Percentiles rank a stretch among this genome's conserved stretches.
Evolutionary conservation across 2,329 filamentous ascomycete species (phyloP).

Genomic region (Blastomyces parvus): DNA sequence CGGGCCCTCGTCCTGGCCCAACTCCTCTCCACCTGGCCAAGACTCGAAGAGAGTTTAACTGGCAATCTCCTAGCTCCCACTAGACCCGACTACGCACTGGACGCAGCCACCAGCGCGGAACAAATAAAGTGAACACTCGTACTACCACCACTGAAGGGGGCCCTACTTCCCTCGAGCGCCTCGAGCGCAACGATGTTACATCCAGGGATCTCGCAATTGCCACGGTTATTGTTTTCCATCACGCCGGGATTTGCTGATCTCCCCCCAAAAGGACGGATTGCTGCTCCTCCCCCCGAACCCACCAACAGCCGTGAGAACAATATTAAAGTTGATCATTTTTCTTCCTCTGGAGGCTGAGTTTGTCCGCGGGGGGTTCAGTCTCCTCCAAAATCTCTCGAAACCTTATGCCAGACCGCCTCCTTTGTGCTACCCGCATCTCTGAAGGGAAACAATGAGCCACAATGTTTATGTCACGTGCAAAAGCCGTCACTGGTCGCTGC

Average conservation of each 20-base stretch:
- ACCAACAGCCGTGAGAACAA: background rate
- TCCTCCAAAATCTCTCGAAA: background rate
- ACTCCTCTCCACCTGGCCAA: no score
- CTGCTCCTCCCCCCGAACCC: background rate
- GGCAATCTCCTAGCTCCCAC: background rate
- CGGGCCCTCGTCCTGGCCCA: background rate
- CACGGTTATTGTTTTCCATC: conserved; percentile 4
- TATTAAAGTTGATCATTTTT: background rate
- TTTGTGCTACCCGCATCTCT: background rate
- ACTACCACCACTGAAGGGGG: no score
- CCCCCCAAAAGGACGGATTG: background rate
- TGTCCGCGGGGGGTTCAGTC: background rate
- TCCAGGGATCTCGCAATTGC: background rate
- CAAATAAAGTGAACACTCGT: background rate
- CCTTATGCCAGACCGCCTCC: background rate
- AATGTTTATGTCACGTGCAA: background rate
- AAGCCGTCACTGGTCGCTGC: background rate
- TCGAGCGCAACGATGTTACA: background rate
- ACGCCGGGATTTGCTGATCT: background rate
- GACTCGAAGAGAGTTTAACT: background rate
- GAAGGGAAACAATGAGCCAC: background rate
- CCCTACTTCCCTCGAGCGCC: background rate
- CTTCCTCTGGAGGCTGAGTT: background rate
- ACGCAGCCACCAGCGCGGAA: background rate
- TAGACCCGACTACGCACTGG: background rate